These are phyloP conservation scores for Melastoma candidum DNA, from an alignment of 441 rosid species.

Conservation along the genomic window DNA sequence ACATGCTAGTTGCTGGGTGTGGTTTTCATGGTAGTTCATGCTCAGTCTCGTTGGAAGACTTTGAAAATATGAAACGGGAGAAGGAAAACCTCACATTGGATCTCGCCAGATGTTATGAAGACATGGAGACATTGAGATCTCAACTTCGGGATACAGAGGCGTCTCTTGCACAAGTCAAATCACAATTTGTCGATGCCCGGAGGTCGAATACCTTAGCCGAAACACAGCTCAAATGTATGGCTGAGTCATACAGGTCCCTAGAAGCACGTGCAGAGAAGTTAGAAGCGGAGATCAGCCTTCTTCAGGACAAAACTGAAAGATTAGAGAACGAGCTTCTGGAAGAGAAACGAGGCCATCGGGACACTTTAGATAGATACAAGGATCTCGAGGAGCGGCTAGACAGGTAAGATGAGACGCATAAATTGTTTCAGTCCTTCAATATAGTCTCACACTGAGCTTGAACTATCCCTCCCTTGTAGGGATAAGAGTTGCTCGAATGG, in stretches of 20 bases:
- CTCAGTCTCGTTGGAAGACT: slow-evolving; percentile 22
- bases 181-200: slow-evolving; percentile 23
- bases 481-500: no score
- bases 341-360: slow-evolving; percentile 31
- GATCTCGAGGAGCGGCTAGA: slow-evolving; percentile 36
- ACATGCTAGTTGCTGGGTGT: slow-evolving; percentile 15
- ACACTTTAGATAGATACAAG: slow-evolving; percentile 31
- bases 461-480: no score
- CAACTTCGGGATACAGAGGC: slow-evolving; percentile 29
- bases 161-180: slow-evolving; percentile 25
- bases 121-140: slow-evolving; percentile 24
- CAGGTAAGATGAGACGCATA: slow-evolving; percentile 23
- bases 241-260: slow-evolving; percentile 42
- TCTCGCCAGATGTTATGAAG: slow-evolving; percentile 23
- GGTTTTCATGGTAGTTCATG: slow-evolving; percentile 16
- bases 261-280: slow-evolving; percentile 26
- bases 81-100: slow-evolving; percentile 25
- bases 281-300: slow-evolving; percentile 31
- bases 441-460: no score
- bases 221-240: slow-evolving; percentile 52
- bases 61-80: slow-evolving; percentile 28
- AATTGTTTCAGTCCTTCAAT: no score
- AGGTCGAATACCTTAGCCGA: slow-evolving; percentile 32
- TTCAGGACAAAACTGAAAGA: slow-evolving; percentile 25
- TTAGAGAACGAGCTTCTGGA: slow-evolving; percentile 26